Evolutionary conservation across 2,329 filamentous ascomycete species (phyloP).

Genomic region (Leptographium procerum): DNA sequence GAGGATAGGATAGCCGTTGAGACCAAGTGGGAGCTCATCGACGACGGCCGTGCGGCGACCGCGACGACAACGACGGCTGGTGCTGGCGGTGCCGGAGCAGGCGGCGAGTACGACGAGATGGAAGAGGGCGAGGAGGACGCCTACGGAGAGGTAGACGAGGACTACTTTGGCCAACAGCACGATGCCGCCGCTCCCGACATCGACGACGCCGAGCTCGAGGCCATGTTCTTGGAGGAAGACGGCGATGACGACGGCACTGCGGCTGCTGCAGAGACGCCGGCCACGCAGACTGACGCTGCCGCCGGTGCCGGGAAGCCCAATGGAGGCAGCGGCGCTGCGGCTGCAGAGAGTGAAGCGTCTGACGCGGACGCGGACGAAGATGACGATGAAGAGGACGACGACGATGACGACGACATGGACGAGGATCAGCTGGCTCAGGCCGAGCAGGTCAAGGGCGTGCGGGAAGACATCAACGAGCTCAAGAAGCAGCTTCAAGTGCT

Average conservation of each 20-base stretch:
- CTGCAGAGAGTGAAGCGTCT: conserved; percentile 29
- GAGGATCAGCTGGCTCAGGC: conserved; percentile 38
- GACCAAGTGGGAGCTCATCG: conserved; percentile 54
- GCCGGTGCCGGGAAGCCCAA: conserved; percentile 15
- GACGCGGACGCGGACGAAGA: conserved; percentile 33
- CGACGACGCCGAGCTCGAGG: conserved; percentile 25
- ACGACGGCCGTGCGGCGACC: conserved; percentile 29
- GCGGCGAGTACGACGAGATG: conserved; percentile 38
- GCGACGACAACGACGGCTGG: conserved; percentile 11
- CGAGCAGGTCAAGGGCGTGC: conserved; percentile 41
- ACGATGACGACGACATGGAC: conserved; percentile 42
- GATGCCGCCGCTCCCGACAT: conserved; percentile 16
- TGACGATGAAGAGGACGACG: conserved; percentile 40
- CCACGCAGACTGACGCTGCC: conserved; percentile 38
- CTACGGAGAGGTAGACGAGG: conserved; percentile 48
- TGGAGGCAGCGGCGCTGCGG: conserved; percentile 11
- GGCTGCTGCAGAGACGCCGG: conserved; percentile 27
- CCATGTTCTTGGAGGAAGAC: conserved; percentile 33
- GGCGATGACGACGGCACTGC: conserved; percentile 37
- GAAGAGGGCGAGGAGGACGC: conserved; percentile 36
- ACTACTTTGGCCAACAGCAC: conserved; percentile 24
- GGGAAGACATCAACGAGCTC: conserved; percentile 38
- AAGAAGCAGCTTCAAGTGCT: conserved; percentile 37
- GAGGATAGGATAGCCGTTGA: conserved; percentile 53
- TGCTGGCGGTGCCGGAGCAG: conserved; percentile 20